Evolutionary conservation across 2,329 filamentous ascomycete genomes (phyloP).

Genomic region (Plectosphaerella cucumerina): DNA sequence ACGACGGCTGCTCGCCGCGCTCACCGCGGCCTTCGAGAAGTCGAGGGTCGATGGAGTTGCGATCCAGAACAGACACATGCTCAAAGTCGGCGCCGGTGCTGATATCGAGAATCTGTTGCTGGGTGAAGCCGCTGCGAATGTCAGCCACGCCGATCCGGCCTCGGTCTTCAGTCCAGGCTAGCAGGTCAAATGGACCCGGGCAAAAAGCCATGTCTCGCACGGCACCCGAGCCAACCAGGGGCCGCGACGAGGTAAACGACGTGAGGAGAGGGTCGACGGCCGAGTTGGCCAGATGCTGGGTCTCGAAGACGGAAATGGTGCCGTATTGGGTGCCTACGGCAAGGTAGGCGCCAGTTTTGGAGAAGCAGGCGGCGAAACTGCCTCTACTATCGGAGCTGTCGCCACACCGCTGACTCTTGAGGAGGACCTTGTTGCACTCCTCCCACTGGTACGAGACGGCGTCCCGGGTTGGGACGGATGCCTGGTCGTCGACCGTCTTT

Average conservation of each 20-base stretch:
- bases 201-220: slow-evolving; percentile 91
- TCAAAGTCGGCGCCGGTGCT: slow-evolving; percentile 54
- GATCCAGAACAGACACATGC: slow-evolving; percentile 52
- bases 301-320: slow-evolving; percentile 71
- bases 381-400: slow-evolving; percentile 55
- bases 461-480: slow-evolving; percentile 17
- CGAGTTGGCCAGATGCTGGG: slow-evolving; percentile 38
- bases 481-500: slow-evolving; percentile 24
- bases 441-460: slow-evolving; percentile 43
- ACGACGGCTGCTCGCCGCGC: slow-evolving; percentile 30
- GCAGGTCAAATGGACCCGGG: slow-evolving; percentile 81
- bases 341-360: slow-evolving; percentile 63
- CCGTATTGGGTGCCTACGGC: slow-evolving; percentile 79
- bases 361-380: slow-evolving; percentile 78
- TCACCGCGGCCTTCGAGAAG: slow-evolving; percentile 44
- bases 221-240: slow-evolving; percentile 67
- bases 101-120: slow-evolving; percentile 65
- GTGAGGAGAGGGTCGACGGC: slow-evolving; percentile 62
- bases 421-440: slow-evolving; percentile 44
- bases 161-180: slow-evolving; percentile 92
- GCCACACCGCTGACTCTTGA: slow-evolving; percentile 53
- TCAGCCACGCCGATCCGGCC: slow-evolving; percentile 72
- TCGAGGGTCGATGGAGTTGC: slow-evolving; percentile 48
- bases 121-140: slow-evolving; percentile 60
- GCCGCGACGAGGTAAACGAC: slow-evolving; percentile 73